Base-by-base conservation (phyloP, 2,329 filamentous ascomycete species). In the Albifimbria verrucaria region DNA sequence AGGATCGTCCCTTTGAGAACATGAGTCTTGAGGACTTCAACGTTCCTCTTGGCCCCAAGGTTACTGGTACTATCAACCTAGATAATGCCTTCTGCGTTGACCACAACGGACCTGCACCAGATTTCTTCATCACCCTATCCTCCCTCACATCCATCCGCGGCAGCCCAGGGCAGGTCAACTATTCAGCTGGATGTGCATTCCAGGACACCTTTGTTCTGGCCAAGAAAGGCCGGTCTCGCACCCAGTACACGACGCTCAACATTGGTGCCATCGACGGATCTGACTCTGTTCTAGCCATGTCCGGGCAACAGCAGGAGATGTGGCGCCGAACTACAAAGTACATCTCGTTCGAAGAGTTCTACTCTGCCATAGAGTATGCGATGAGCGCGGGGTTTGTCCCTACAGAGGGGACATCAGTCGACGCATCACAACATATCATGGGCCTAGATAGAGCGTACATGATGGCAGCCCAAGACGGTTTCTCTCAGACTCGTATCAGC, bases 81-180 rank as follows among this genome's bases (percentile, higher is more conserved):
- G 41, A 43, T 21, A 43, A 43, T 3, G 18, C 22, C 41, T 43
- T 43, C 22, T n/a, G n/a, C n/a, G n/a, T n/a, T n/a, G n/a, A n/a
- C n/a, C n/a, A n/a, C n/a, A n/a, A n/a, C n/a, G n/a, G n/a, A n/a
- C n/a, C 41, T 21, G 18, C 41, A 18, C 9, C 41, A 18, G 41
- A 43, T 43, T 43, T 43, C 41, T 43, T 43, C 41, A 21, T 43
- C n/a, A 43, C 41, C n/a, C 41, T 43, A 17, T 43, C 41, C 41
- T 43, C 41, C n/a, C 18, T 43, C 22, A 21, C 22, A 10, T 43
- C 41, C 10, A 21, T 43, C 41, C 18, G 18, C n/a, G 41, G 41
- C 10, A 43, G 22, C 18, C 22, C 41, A 9, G 41, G 41, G n/a
- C 41, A 43, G n/a, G 18, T 21, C 11, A 43, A 43, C n/a, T 43